Evolutionary conservation across 75 land plant species (phyloP).

Genomic region (Larix kaempferi): DNA sequence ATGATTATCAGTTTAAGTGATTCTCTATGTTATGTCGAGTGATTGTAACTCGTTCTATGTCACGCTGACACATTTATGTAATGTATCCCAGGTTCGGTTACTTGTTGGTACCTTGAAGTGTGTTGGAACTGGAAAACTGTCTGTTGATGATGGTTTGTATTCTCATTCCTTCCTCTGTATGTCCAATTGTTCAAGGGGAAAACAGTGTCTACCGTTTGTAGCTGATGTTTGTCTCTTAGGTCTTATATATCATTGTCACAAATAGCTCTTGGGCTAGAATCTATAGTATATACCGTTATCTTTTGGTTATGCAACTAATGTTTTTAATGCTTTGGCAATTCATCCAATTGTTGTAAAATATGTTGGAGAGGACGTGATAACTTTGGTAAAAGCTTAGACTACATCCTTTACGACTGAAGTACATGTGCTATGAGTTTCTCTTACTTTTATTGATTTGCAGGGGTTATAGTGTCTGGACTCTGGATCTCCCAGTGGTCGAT

Average conservation of each 20-base stretch:
- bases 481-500: too few relatives aligned
- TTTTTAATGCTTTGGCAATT: too few relatives aligned
- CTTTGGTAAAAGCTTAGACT: not conserved
- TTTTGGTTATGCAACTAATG: too few relatives aligned
- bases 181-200: not conserved
- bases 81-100: conserved; percentile 66
- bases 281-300: too few relatives aligned
- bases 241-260: too few relatives aligned
- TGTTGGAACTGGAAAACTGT: conserved; percentile 72
- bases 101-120: conserved; percentile 81
- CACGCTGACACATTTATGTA: not conserved
- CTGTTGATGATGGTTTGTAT: conserved; percentile 64
- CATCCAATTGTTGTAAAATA: not conserved
- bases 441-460: not conserved
- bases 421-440: not conserved
- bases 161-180: not conserved
- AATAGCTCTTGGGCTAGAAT: too few relatives aligned
- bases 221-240: not conserved
- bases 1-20: not conserved
- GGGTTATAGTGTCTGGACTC: too few relatives aligned
- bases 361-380: not conserved
- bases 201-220: not conserved
- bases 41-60: not conserved
- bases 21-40: not conserved
- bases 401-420: not conserved